These are phyloP conservation scores for Dendrothele bispora DNA, from an alignment of 768 basidiomycete genomes.

Conservation along the genomic window DNA sequence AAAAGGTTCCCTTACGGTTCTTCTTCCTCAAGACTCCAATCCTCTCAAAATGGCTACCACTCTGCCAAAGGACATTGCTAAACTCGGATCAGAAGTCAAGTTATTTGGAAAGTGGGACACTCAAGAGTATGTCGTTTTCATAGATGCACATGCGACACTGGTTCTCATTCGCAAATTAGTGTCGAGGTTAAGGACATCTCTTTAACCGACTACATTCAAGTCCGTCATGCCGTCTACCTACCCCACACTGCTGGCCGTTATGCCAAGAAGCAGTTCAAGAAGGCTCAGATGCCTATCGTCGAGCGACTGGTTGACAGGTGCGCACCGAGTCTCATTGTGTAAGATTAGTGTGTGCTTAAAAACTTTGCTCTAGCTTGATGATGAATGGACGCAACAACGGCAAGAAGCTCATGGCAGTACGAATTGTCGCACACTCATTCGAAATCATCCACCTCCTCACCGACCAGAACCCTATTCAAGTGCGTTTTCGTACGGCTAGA, in stretches of 20 bases:
- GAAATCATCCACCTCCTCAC: slow-evolving; percentile 99
- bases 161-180: slow-evolving; percentile 48
- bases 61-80: slow-evolving; percentile 82
- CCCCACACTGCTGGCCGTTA: slow-evolving; percentile 99
- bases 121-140: slow-evolving; percentile 72
- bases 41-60: slow-evolving; percentile 65
- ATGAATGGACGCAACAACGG: slow-evolving; percentile 99
- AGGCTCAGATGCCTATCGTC: slow-evolving; percentile 99
- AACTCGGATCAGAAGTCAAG: slow-evolving; percentile 83
- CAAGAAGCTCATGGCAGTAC: slow-evolving; percentile 98
- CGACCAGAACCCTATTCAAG: slow-evolving; percentile 99
- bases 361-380: slow-evolving; percentile 71
- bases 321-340: slow-evolving; percentile 21
- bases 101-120: slow-evolving; percentile 99
- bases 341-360: not conserved
- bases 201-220: slow-evolving; percentile 98
- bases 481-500: slow-evolving; percentile 32
- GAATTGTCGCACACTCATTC: slow-evolving; percentile 99
- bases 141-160: slow-evolving; percentile 89
- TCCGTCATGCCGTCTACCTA: slow-evolving; percentile 94
- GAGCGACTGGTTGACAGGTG: slow-evolving; percentile 98
- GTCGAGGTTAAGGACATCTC: slow-evolving; percentile 99
- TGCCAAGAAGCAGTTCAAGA: slow-evolving; percentile 99
- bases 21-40: slow-evolving; percentile 30
- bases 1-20: not conserved